Conservation (phyloP, 129 eudicot genomes). For the Tagetes patula region DNA sequence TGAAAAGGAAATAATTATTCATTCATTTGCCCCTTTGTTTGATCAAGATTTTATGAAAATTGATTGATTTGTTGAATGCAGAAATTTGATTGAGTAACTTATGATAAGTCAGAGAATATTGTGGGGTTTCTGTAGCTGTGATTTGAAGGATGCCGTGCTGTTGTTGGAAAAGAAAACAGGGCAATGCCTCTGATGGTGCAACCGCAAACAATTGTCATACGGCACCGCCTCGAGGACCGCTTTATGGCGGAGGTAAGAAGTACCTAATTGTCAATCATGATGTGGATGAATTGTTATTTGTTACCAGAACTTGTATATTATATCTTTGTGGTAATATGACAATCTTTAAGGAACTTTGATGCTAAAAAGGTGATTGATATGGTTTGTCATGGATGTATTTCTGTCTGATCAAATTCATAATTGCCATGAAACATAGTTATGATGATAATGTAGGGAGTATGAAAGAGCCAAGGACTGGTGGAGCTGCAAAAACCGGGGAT, state of each 20-base stretch:
- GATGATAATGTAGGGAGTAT: constrained; percentile 41
- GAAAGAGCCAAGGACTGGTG: constrained; percentile 56
- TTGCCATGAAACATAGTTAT: constrained; percentile 18
- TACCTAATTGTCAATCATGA: background rate
- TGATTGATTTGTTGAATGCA: constrained; percentile 17
- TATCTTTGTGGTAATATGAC: background rate
- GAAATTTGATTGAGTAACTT: constrained; percentile 17
- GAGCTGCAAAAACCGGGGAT: constrained; percentile 44
- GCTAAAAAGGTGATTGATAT: constrained; percentile 4
- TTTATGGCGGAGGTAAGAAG: constrained; percentile 17
- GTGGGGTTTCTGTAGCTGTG: constrained; percentile 30
- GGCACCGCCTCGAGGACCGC: constrained; percentile 49
- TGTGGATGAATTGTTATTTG: background rate
- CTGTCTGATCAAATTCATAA: constrained; percentile 11
- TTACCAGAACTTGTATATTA: background rate
- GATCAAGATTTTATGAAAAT: constrained; percentile 13
- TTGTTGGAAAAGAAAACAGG: constrained; percentile 42
- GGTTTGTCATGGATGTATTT: constrained; percentile 20
- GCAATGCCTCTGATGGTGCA: constrained; percentile 45
- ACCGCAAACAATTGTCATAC: constrained; percentile 49
- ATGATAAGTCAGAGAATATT: constrained; percentile 17
- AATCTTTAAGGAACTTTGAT: constrained; percentile 7
- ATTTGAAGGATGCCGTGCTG: constrained; percentile 57
- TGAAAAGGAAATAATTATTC: background rate
- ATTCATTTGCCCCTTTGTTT: background rate